Evolutionary conservation across 2,329 filamentous ascomycete species (phyloP), one percentile per base, ranked within the genome.

Genomic region (Mycosphaerella sp.): DNA sequence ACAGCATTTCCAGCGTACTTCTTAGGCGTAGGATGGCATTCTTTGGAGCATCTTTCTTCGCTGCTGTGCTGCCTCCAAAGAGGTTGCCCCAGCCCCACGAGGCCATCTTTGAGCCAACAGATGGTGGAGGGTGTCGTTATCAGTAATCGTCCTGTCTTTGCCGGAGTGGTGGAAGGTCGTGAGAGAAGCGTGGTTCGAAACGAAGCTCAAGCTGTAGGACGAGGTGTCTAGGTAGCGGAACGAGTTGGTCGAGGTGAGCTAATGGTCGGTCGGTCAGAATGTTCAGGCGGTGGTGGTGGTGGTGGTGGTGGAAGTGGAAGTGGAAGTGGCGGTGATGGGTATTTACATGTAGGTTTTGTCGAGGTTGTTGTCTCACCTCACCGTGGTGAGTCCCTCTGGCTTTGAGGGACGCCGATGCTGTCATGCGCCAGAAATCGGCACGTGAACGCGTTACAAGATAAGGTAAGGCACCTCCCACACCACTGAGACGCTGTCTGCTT

Each of bases 21-120:
- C 93, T 84, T 68, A 98, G 77, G 57, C 82, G 82, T 54, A 98
- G 79, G 67, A 98, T 98, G 64, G 93, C 93, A 78, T 95, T 93
- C 81, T 98, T 98, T 54, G 93, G 89, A 57, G 84, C 86, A 76
- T 96, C 89, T 77, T 95, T 95, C 80, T 89, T 89, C 76, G 90
- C 85, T 64, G 85, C 84, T 66, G 82, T 81, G 51, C 67, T 66
- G 74, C 92, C 90, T 72, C 96, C 95, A 89, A 91, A 96, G 3
- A 68, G 60, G 76, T 86, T 83, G 86, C 87, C 72, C 59, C 76
- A 68, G 55, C 76, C 75, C 76, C 76, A 78, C 66, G 74, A 67
- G 46, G 67, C 88, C 75, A 64, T 60, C 21, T 51, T 29, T 29
- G 26, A 29, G 26, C 26, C 26, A 29, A 29, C 26, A 29, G 26